Conservation (phyloP, 192 early-diverging fungal genomes). For the Gaertneriomyces sp. region DNA sequence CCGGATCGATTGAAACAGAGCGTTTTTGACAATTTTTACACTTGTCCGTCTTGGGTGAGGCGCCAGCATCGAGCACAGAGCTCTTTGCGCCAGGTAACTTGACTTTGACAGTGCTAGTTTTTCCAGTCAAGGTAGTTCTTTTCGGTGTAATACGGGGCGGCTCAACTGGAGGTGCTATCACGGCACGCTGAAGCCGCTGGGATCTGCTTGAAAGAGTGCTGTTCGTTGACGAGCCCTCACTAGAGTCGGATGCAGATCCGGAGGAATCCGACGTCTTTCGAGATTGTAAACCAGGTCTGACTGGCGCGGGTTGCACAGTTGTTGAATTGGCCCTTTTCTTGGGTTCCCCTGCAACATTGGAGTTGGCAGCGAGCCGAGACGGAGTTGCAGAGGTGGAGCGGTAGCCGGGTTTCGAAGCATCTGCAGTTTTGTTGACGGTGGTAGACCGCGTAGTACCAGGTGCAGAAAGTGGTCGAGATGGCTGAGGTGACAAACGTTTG, state of each 20-base stretch:
- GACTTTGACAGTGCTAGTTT: conserved; percentile 6
- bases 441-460: too few species aligned
- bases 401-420: too few species aligned
- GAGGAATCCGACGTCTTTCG: neutral
- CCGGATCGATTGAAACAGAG: conserved; percentile 5
- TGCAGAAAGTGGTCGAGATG: too few species aligned
- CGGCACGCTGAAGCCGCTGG: conserved; percentile 10
- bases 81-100: conserved; percentile 7
- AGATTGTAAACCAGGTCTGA: neutral
- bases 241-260: conserved; percentile 8
- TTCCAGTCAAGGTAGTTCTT: conserved; percentile 3
- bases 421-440: too few species aligned
- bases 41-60: neutral
- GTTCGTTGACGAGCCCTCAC: neutral
- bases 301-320: neutral
- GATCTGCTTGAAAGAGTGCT: conserved; percentile 6
- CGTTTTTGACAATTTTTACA: conserved; percentile 10
- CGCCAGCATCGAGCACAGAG: conserved; percentile 4
- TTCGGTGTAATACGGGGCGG: conserved; percentile 9
- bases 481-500: too few species aligned
- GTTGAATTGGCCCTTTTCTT: neutral
- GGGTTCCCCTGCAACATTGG: too few species aligned
- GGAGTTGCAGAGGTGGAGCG: too few species aligned
- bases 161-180: conserved; percentile 10
- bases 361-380: too few species aligned